phyloP scores from a whole-genome alignment of 148 eudicot species.

The Cornus florida region DNA sequence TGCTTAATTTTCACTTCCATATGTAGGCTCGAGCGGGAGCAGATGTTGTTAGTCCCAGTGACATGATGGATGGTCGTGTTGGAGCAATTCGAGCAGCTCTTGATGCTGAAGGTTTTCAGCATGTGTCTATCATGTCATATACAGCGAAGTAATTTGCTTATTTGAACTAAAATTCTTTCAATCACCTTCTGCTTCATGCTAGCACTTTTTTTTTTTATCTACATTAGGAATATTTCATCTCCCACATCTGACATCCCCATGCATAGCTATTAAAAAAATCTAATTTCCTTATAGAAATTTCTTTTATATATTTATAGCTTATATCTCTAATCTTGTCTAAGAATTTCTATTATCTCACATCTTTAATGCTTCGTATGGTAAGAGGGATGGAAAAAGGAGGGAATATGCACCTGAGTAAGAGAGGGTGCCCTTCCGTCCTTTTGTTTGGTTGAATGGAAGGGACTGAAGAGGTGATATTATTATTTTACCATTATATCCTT shows the following conservation, averaged over 20 bases:
- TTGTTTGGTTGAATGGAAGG: too few species aligned
- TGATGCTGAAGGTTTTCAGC: slow-evolving; percentile 82
- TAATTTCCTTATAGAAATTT: not conserved
- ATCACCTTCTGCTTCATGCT: not conserved
- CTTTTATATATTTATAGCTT: not conserved
- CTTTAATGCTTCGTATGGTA: not conserved
- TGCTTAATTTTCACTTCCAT: slow-evolving; percentile 6
- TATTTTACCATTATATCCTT: too few species aligned
- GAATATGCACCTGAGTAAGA: too few species aligned
- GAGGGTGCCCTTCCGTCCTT: too few species aligned
- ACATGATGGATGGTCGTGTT: slow-evolving; percentile 99
- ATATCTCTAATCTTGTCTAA: not conserved
- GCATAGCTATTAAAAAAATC: not conserved
- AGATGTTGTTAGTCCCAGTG: slow-evolving; percentile 99
- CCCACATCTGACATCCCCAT: not conserved
- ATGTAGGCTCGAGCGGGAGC: slow-evolving; percentile 96
- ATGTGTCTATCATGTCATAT: slow-evolving; percentile 96
- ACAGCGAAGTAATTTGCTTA: slow-evolving; percentile 77
- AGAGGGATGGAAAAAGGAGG: too few species aligned
- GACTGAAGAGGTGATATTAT: too few species aligned
- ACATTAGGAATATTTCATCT: not conserved
- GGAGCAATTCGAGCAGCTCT: slow-evolving; percentile 94
- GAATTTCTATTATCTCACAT: not conserved
- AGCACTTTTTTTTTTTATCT: not conserved
- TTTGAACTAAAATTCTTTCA: slow-evolving; percentile 2